Base-by-base conservation (phyloP, 2,329 filamentous ascomycete genomes). In the Fusarium chuoi region DNA sequence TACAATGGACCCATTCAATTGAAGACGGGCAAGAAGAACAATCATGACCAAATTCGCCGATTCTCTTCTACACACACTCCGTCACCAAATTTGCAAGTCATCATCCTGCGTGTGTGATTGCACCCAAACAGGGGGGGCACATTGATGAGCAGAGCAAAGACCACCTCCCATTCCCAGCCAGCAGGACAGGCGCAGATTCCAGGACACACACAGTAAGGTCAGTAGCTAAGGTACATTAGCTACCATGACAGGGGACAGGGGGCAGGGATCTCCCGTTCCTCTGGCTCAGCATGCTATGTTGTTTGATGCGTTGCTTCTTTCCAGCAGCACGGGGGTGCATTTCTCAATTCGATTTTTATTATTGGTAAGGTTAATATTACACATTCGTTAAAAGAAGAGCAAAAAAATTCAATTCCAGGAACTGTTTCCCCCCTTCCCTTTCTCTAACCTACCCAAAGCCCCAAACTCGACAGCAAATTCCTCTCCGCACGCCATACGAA, bases 221-320 rank as follows among this genome's bases (percentile, higher is more conserved):
- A 68, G 63, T 51, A 51, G 48, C 48, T 68, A 48, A 48, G 26
- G 20, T 48, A 28, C 45, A 28, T 48, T 48, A 58, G 56, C 33
- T 51, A 36, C 42, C 22, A 14, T 69, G 67, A 71, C 72, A 78
- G 76, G 76, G 77, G 72, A 68, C 75, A 78, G 76, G 76, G 77
- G 72, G 67, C 75, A 76, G 62, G 77, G 77, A 54, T 72, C 54
- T 71, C 55, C 59, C 49, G 56, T 71, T 71, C 60, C 60, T 78
- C 65, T 77, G 51, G 64, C 57, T 70, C 65, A 52, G 49, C 49
- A 52, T 59, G 33, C 42, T 26, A 52, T 59, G 33, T 33, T 59
- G 18, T 39, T 36, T 58, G 56, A 36, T 58, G 38, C 12, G 26
- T 58, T 58, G 33, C 56, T 58, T 58, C 30, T 58, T 58, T 51